phyloP scores from a whole-genome alignment of 2,329 filamentous ascomycete species.

The Aureobasidium vineae region DNA sequence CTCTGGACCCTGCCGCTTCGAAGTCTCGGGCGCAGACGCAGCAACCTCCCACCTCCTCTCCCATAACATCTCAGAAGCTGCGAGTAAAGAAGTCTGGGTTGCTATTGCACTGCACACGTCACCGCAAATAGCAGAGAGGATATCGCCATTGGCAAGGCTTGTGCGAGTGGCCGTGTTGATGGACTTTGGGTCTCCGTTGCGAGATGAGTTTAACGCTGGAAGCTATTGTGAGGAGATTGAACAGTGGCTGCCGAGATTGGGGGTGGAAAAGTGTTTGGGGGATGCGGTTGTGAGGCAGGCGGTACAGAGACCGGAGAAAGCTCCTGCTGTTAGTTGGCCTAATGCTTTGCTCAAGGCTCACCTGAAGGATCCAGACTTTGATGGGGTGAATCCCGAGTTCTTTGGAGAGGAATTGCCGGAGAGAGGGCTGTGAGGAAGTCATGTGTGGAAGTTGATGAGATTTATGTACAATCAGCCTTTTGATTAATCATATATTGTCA shows the following conservation, averaged over 20 bases:
- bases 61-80: slow-evolving; percentile 31
- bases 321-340: slow-evolving; percentile 37
- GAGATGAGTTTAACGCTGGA: slow-evolving; percentile 30
- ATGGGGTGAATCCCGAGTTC: slow-evolving; percentile 35
- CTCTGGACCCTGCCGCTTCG: slow-evolving; percentile 43
- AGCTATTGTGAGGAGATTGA: slow-evolving; percentile 34
- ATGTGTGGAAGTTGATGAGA: neutral
- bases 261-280: slow-evolving; percentile 47
- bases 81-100: slow-evolving; percentile 33
- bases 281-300: slow-evolving; percentile 47
- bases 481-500: neutral
- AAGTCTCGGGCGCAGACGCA: slow-evolving; percentile 48
- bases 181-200: slow-evolving; percentile 40
- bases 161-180: slow-evolving; percentile 42
- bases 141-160: slow-evolving; percentile 41
- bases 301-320: slow-evolving; percentile 40
- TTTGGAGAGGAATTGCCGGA: slow-evolving; percentile 18
- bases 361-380: slow-evolving; percentile 31
- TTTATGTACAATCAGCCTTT: neutral
- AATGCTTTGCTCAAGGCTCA: slow-evolving; percentile 30
- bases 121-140: slow-evolving; percentile 48
- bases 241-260: slow-evolving; percentile 37
- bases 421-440: neutral
- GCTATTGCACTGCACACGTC: slow-evolving; percentile 49
- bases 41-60: slow-evolving; percentile 38